Conservation (phyloP, 305 asterid genomes). For the Solanum hybrid region DNA sequence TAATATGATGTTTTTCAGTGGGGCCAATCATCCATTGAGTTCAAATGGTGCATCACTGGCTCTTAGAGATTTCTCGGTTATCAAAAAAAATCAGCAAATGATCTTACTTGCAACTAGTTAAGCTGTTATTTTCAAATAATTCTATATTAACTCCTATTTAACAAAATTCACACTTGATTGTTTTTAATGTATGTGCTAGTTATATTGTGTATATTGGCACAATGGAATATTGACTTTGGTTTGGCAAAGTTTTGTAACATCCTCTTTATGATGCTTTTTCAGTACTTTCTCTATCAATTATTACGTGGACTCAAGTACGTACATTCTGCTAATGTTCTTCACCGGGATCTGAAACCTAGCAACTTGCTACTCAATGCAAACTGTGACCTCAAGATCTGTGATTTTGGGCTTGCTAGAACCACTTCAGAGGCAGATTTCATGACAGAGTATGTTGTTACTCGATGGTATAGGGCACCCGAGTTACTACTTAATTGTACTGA, state of each 20-base stretch:
- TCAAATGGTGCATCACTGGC: not conserved
- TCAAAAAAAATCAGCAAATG: not conserved
- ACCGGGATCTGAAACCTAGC: slow-evolving; percentile 88
- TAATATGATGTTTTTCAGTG: not conserved
- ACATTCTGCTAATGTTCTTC: slow-evolving; percentile 87
- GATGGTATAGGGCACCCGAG: slow-evolving; percentile 97
- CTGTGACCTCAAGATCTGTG: slow-evolving; percentile 91
- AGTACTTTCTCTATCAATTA: slow-evolving; percentile 91
- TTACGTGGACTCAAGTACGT: slow-evolving; percentile 74
- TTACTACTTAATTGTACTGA: slow-evolving; percentile 80
- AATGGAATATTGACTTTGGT: not conserved
- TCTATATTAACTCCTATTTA: not conserved
- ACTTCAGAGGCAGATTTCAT: slow-evolving; percentile 45
- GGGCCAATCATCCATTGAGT: not conserved
- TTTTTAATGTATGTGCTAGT: not conserved
- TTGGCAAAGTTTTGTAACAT: not conserved
- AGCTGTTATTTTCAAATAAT: not conserved
- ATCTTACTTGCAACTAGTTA: not conserved
- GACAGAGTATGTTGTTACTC: slow-evolving; percentile 91
- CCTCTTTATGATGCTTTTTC: slow-evolving; percentile 21
- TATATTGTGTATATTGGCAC: not conserved
- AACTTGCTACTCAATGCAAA: slow-evolving; percentile 75
- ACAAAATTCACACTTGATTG: not conserved
- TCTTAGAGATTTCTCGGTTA: not conserved
- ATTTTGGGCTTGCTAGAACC: slow-evolving; percentile 92